Base-by-base conservation (phyloP, 495 filamentous ascomycete species). In the Haplographium delicatum region DNA sequence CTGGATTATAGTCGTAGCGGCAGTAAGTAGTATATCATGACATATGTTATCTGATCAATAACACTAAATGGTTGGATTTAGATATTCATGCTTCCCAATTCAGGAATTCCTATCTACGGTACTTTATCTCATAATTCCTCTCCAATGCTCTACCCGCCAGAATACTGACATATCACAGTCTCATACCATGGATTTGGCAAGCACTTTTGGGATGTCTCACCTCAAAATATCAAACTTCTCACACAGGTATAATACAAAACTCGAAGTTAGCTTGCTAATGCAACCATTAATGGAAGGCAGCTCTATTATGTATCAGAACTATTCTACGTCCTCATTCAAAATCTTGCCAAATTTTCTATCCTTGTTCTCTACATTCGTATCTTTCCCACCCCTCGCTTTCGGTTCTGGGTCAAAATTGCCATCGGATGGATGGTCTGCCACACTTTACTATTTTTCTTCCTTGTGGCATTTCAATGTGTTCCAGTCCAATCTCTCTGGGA, bases 341-440 rank as follows among this genome's bases (percentile, higher is more conserved):
- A 60, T 50, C 47, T 71, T 15, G 62, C 70, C 19, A 78, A 78
- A 47, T 46, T 37, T 45, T 57, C 25, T 44, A 63, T 20, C 59
- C 67, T 77, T n/a, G 59, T 77, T 50, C 68, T 76, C 55, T 76
- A 72, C 64, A 60, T 79, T 4, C 71, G 74, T 35, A 68, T 77
- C 34, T 76, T 79, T 47, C 68, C 69, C 10, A 54, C 40, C 23
- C 58, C 54, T 27, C 41, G 56, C 8, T 66, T 72, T 35, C 59
- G 64, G 11, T 22, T 63, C 1, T 18, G 62, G 3, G 51, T 53
- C 15, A 61, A 62, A 31, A 46, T 54, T 2, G 62, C 65, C 6
- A 59, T 75, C 25, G 61, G 50, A 15, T 51, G 59, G 44, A 64
- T 68, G 50, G 40, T 63, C 22, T 34, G 54, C n/a, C 73, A 68